Evolutionary conservation across 2,329 filamentous ascomycete species (phyloP), one percentile per base, ranked within the genome.

Genomic region (Didymellaceae sp.): DNA sequence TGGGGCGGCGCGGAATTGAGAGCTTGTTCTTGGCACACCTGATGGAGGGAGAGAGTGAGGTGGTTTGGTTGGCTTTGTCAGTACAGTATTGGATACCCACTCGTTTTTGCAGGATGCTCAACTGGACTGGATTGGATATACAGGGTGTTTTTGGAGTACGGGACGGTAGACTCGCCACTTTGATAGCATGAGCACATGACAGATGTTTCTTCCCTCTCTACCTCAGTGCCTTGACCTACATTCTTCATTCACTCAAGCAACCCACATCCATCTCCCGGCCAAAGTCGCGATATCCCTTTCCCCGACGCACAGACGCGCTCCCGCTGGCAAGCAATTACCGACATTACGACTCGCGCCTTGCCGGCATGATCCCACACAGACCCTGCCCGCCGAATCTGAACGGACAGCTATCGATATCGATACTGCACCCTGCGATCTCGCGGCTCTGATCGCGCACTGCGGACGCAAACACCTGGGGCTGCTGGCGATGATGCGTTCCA

Each of bases 251-350:
- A n/a, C n/a, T n/a, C n/a, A n/a, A n/a, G n/a, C n/a, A n/a, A n/a
- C n/a, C n/a, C n/a, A n/a, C n/a, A n/a, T n/a, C n/a, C n/a, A 6
- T 26, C 11, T 25, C 24, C 7, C 24, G 24, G 24, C 24, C 24
- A 25, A 25, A 25, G 7, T 25, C 24, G 24, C 24, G 24, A 25
- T 25, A 25, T 25, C 11, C 24, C 7, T 6, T 25, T 25, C 7
- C 11, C 16, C 24, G 24, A 25, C 11, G 11, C 24, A 25, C 24
- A 25, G 7, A 7, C 3, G 24, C 24, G 24, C 7, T n/a, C n/a
- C n/a, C n/a, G n/a, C n/a, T n/a, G n/a, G n/a, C n/a, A n/a, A n/a
- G 30, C 21, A 48, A 42, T 42, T 48, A 48, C 45, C 45, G 44
- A 42, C 11, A 18, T 18, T 10, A 30, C 38, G 37, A 33, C 22